Evolutionary conservation across 2,329 filamentous ascomycete genomes (phyloP).

Genomic region (Penicillium sp.): DNA sequence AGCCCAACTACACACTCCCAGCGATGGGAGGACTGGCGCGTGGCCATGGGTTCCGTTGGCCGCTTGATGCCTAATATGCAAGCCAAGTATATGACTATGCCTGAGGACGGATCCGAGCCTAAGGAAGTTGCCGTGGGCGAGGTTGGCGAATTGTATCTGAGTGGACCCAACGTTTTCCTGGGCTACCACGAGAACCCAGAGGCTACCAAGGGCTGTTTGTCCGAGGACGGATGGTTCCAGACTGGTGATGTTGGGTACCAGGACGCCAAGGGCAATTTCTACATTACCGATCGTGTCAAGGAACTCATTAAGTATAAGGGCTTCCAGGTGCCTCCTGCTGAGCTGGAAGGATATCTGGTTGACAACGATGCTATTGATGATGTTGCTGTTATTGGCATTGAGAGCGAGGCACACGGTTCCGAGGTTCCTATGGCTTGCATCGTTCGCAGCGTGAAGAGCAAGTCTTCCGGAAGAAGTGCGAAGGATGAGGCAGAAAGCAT

Average conservation of each 20-base stretch:
- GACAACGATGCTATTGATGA: conserved; percentile 55
- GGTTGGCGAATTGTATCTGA: conserved; percentile 68
- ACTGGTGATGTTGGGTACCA: conserved; percentile 84
- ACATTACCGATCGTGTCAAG: conserved; percentile 84
- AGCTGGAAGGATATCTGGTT: conserved; percentile 59
- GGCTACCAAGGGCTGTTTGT: conserved; percentile 57
- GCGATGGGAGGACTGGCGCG: conserved; percentile 72
- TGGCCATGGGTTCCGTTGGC: conserved; percentile 75
- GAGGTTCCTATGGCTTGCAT: conserved; percentile 69
- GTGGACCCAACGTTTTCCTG: conserved; percentile 63
- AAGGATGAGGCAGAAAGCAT: conserved; percentile 52
- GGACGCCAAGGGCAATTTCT: conserved; percentile 77
- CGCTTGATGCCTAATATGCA: conserved; percentile 74
- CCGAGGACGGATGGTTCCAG: conserved; percentile 77
- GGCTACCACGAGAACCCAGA: conserved; percentile 62
- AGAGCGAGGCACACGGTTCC: conserved; percentile 61
- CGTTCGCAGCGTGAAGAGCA: conserved; percentile 50
- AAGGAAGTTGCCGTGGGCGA: conserved; percentile 62
- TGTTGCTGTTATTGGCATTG: conserved; percentile 63
- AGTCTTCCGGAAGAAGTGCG: conserved; percentile 45
- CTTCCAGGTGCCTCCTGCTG: conserved; percentile 69
- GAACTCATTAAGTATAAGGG: conserved; percentile 65
- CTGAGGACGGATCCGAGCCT: conserved; percentile 50
- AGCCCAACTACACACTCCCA: conserved; percentile 76
- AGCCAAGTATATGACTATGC: conserved; percentile 70